Conservation (phyloP, 1,284 basidiomycete genomes). For the Psilocybe mexicana region DNA sequence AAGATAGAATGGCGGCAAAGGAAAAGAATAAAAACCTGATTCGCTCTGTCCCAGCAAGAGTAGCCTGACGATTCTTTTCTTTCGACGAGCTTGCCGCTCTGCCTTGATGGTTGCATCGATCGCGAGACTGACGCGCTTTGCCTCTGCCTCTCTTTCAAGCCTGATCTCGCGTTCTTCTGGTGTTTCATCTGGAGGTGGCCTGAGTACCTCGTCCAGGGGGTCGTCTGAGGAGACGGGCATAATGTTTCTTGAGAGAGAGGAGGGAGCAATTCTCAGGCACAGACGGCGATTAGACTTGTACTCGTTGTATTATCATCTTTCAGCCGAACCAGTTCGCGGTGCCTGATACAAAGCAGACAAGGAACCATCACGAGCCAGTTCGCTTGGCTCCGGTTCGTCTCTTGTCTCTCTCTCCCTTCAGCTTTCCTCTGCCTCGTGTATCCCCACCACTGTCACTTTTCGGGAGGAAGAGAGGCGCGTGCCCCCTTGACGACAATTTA, state of each 20-base stretch:
- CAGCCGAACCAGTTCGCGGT: constrained; percentile 16
- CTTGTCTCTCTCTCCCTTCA: background rate
- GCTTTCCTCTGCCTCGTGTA: background rate
- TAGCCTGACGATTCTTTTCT: constrained; percentile 64
- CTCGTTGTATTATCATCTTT: constrained; percentile 18
- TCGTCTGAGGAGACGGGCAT: constrained; percentile 46
- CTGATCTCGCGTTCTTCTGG: constrained; percentile 52
- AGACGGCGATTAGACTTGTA: constrained; percentile 19
- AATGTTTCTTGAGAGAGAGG: constrained; percentile 14
- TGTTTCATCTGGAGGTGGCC: constrained; percentile 63
- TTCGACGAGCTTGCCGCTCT: constrained; percentile 60
- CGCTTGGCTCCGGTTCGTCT: background rate
- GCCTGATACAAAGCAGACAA: constrained; percentile 27
- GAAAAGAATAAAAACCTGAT: constrained; percentile 49
- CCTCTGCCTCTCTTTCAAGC: constrained; percentile 60
- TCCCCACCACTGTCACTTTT: constrained; percentile 15
- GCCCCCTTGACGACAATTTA: constrained; percentile 1
- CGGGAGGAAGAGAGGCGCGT: constrained; percentile 10
- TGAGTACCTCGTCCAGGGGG: constrained; percentile 63
- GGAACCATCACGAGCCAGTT: constrained; percentile 20
- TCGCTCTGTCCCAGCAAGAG: constrained; percentile 75
- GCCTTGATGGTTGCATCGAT: constrained; percentile 69
- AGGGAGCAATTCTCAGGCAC: constrained; percentile 25
- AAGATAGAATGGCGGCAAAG: background rate
- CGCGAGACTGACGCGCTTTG: constrained; percentile 56